Evolutionary conservation across 805 yeast species (phyloP), one percentile per base, ranked within the genome.

Genomic region (Candida lessepsii): DNA sequence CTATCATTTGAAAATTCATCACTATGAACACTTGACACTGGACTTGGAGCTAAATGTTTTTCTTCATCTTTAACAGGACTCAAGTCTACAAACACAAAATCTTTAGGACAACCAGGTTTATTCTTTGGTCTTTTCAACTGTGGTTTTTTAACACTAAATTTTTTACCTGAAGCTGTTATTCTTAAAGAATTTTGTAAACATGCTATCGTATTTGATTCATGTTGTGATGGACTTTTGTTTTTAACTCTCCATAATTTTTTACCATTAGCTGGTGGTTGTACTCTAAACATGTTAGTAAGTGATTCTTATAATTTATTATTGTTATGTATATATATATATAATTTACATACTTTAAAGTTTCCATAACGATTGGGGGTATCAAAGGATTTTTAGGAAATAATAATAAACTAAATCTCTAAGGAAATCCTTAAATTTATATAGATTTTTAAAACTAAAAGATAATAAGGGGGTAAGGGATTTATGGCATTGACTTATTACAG

Each of bases 41-140:
- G 48, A 41, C 48, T 44, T 13, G 46, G 20, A 20, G 48, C 42
- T 25, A 40, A 37, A 11, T 40, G 15, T 10, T 34, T 39, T 7
- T 42, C 54, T 19, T 52, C 57, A 36, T 54, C 45, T 45, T 63
- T 63, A 19, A 67, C 60, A 15, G 73, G 74, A 14, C 71, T 65
- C 47, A 69, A 65, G 49, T 69, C 73, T 30, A 69, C 74, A 47
- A 69, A 69, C 14, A 69, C 71, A 45, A 68, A 69, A 47, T 67
- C 72, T 52, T 65, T 67, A 36, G 71, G 71, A 60, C 59, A 63
- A 3, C 74, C 74, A 6, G 73, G 73, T 51, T 58, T 63, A 48
- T 63, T 58, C 57, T 65, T 68, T 23, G 74, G 74, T 52, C 74
- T 65, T 48, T 60, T 66, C 40, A 60, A 58, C 13, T 72, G 71